These are phyloP conservation scores for Leptosphaerulina australis DNA, from an alignment of 2,329 filamentous ascomycete species.

Conservation along the genomic window DNA sequence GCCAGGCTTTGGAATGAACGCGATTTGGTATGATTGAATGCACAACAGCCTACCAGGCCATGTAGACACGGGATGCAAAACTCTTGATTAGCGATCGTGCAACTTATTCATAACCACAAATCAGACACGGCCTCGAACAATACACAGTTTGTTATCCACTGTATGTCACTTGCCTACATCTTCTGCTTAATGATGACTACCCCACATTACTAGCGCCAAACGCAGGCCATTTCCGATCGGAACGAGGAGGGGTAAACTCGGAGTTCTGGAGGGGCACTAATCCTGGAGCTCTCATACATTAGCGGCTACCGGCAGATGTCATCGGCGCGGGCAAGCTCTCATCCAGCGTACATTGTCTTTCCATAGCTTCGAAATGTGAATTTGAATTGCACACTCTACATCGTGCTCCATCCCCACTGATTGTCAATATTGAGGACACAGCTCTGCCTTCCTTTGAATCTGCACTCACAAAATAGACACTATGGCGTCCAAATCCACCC, in stretches of 20 bases:
- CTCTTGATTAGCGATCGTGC: background rate
- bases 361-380: background rate
- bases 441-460: slow-evolving; percentile 1
- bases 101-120: too few relatives aligned
- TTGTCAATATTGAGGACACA: background rate
- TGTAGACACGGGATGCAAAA: background rate
- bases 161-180: background rate
- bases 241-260: slow-evolving; percentile 30
- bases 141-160: background rate
- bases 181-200: background rate
- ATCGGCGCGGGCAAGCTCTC: slow-evolving; percentile 33
- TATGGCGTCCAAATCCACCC: slow-evolving; percentile 56
- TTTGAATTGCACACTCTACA: background rate
- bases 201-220: background rate
- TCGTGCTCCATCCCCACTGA: background rate
- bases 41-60: background rate
- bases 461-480: slow-evolving; percentile 2
- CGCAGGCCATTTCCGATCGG: slow-evolving; percentile 34
- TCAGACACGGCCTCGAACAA: background rate
- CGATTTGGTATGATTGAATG: slow-evolving; percentile 84
- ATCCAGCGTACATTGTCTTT: slow-evolving; percentile 6
- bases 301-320: slow-evolving; percentile 42
- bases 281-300: slow-evolving; percentile 19
- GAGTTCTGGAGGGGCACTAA: background rate
- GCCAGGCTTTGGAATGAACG: slow-evolving; percentile 94